Evolutionary conservation across 257 asterid genomes (phyloP).

Genomic region (Jacaranda mimosifolia): DNA sequence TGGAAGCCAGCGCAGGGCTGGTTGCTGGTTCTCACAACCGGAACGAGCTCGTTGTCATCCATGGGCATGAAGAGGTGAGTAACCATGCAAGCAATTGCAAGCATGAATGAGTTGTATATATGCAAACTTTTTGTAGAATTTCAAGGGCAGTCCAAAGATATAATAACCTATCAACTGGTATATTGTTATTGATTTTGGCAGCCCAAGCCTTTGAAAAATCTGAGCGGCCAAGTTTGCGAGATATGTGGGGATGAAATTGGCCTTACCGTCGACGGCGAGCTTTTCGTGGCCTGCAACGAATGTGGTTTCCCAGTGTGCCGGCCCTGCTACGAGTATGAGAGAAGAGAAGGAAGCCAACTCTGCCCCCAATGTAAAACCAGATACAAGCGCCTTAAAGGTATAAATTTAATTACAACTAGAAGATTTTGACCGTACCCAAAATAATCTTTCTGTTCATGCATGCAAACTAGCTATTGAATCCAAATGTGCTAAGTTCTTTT

Average conservation of each 20-base stretch:
- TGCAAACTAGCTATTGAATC: not conserved
- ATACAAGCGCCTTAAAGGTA: slow-evolving; percentile 75
- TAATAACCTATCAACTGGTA: not conserved
- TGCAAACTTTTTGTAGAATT: not conserved
- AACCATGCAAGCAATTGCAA: slow-evolving; percentile 5
- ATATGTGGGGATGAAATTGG: slow-evolving; percentile 82
- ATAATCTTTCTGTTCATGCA: not conserved
- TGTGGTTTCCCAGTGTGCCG: slow-evolving; percentile 88
- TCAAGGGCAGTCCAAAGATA: not conserved
- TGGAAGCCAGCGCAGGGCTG: slow-evolving; percentile 85
- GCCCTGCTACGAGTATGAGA: slow-evolving; percentile 82
- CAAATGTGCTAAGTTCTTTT: slow-evolving; percentile 4
- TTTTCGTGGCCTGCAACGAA: slow-evolving; percentile 82
- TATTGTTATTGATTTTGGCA: slow-evolving; percentile 40
- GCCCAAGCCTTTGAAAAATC: slow-evolving; percentile 77
- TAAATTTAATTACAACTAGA: not conserved
- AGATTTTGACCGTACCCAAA: not conserved
- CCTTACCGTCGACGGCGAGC: slow-evolving; percentile 71
- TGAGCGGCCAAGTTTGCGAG: slow-evolving; percentile 82
- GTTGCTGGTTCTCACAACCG: slow-evolving; percentile 89
- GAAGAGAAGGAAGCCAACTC: slow-evolving; percentile 76
- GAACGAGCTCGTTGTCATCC: slow-evolving; percentile 80
- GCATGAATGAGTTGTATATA: not conserved
- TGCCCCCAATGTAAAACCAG: slow-evolving; percentile 86
- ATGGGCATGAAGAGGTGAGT: slow-evolving; percentile 78